Percentiles rank a stretch among this genome's conserved stretches.
phyloP scores from a whole-genome alignment of 495 filamentous ascomycete species.

The Penicillium soppii region DNA sequence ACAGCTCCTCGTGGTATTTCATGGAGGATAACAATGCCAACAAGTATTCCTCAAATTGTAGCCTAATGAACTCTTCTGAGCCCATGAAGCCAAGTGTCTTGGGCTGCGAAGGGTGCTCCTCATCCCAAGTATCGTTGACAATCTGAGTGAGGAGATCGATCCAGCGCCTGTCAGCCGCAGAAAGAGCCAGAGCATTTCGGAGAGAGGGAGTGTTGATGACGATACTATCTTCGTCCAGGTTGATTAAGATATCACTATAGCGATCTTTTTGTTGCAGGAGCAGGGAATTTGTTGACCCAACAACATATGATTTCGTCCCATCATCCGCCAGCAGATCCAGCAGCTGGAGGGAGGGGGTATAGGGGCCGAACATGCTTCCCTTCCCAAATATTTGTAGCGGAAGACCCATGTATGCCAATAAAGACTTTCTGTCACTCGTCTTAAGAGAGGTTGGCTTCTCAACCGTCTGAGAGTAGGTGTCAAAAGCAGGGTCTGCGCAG shows the following conservation, averaged over 20 bases:
- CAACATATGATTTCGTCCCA: slow-evolving; percentile 94
- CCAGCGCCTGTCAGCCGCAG: slow-evolving; percentile 88
- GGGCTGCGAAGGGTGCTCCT: slow-evolving; percentile 79
- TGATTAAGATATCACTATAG: slow-evolving; percentile 97
- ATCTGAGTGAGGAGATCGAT: slow-evolving; percentile 93
- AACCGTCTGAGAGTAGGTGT: slow-evolving; percentile 75
- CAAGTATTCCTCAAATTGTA: slow-evolving; percentile 97
- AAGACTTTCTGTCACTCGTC: slow-evolving; percentile 86
- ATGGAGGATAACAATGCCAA: slow-evolving; percentile 82
- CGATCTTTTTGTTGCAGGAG: slow-evolving; percentile 91
- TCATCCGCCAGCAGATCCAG: slow-evolving; percentile 91
- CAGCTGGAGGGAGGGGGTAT: slow-evolving; percentile 94
- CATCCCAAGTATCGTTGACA: slow-evolving; percentile 96
- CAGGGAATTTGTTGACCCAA: slow-evolving; percentile 94
- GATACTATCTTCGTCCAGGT: slow-evolving; percentile 87
- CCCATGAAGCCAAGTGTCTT: slow-evolving; percentile 94
- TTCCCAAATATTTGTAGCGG: slow-evolving; percentile 95
- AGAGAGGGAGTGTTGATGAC: slow-evolving; percentile 80
- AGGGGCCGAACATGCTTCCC: slow-evolving; percentile 93
- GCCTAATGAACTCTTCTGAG: slow-evolving; percentile 95
- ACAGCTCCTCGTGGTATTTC: slow-evolving; percentile 83
- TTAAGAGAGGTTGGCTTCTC: slow-evolving; percentile 79
- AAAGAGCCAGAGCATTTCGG: slow-evolving; percentile 72
- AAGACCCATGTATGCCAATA: slow-evolving; percentile 90
- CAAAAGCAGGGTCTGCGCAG: slow-evolving; percentile 85